phyloP scores from a whole-genome alignment of 306 rosid species.

The Rosa chinensis region DNA sequence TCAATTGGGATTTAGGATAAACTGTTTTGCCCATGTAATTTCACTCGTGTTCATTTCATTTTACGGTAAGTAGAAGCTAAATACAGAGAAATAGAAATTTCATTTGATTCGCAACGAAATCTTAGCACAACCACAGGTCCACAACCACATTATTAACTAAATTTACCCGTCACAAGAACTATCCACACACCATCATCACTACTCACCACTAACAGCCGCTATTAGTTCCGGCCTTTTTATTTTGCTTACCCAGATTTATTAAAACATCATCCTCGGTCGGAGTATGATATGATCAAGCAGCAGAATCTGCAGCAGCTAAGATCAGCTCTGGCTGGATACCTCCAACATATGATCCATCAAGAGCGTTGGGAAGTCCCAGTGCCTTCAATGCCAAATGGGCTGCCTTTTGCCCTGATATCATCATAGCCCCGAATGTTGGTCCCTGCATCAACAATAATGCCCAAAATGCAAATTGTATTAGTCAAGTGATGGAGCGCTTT shows the following conservation, averaged over 20 bases:
- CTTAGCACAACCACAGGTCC: background rate
- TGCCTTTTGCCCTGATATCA: conserved; percentile 94
- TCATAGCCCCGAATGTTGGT: conserved; percentile 96
- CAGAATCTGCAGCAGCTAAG: conserved; percentile 59
- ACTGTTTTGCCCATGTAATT: no score
- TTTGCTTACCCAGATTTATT: background rate
- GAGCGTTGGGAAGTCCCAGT: conserved; percentile 48
- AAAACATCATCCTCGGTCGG: background rate
- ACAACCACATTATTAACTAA: conserved; percentile 21
- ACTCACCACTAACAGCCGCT: conserved; percentile 11
- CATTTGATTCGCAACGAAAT: background rate
- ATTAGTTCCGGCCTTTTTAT: conserved; percentile 17
- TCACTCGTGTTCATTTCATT: no score
- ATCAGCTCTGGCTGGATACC: conserved; percentile 55
- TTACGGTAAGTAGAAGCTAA: background rate
- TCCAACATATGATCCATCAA: conserved; percentile 40
- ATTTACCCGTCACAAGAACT: conserved; percentile 2
- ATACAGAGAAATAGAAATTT: background rate
- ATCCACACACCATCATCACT: background rate
- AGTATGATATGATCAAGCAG: conserved; percentile 25
- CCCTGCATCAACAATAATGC: conserved; percentile 47
- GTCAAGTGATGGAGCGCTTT: background rate
- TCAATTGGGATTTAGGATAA: no score
- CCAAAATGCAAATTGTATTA: background rate
- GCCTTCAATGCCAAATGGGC: conserved; percentile 87